Evolutionary conservation across 2,329 filamentous ascomycete genomes (phyloP).

Genomic region (Seiridium cupressi): DNA sequence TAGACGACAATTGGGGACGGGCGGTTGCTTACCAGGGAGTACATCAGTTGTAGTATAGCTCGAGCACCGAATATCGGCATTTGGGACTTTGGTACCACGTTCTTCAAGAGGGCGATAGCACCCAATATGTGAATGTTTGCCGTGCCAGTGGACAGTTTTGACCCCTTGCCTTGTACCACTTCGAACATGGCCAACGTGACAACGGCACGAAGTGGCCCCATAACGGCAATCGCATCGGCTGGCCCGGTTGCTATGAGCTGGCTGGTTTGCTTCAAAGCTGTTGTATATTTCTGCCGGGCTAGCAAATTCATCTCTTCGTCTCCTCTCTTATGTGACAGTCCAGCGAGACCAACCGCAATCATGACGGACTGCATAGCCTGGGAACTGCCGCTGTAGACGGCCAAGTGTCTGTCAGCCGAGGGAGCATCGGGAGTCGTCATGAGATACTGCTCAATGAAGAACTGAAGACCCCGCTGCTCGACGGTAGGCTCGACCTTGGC

Average conservation of each 20-base stretch:
- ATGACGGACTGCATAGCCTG: conserved; percentile 46
- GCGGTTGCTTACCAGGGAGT: conserved; percentile 46
- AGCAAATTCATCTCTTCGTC: conserved; percentile 42
- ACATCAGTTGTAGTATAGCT: conserved; percentile 54
- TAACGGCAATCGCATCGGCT: conserved; percentile 28
- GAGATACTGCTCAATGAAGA: conserved; percentile 51
- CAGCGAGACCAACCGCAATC: conserved; percentile 56
- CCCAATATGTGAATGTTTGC: conserved; percentile 60
- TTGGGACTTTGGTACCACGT: conserved; percentile 36
- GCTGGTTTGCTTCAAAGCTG: conserved; percentile 48
- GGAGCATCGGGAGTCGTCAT: conserved; percentile 51
- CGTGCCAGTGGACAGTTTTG: conserved; percentile 42
- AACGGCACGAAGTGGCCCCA: conserved; percentile 49
- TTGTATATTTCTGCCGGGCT: conserved; percentile 52
- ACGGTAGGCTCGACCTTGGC: conserved; percentile 38
- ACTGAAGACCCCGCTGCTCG: conserved; percentile 47
- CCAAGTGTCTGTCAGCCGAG: conserved; percentile 33
- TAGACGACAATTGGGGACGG: too few species aligned
- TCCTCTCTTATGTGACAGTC: conserved; percentile 51
- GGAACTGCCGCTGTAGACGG: conserved; percentile 32
- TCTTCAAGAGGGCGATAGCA: conserved; percentile 55
- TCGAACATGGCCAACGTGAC: conserved; percentile 62
- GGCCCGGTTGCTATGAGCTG: conserved; percentile 34
- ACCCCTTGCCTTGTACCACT: conserved; percentile 43
- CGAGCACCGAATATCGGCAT: conserved; percentile 43